Conservation (phyloP, 1,284 basidiomycete species). For the Ustilago esculenta region DNA sequence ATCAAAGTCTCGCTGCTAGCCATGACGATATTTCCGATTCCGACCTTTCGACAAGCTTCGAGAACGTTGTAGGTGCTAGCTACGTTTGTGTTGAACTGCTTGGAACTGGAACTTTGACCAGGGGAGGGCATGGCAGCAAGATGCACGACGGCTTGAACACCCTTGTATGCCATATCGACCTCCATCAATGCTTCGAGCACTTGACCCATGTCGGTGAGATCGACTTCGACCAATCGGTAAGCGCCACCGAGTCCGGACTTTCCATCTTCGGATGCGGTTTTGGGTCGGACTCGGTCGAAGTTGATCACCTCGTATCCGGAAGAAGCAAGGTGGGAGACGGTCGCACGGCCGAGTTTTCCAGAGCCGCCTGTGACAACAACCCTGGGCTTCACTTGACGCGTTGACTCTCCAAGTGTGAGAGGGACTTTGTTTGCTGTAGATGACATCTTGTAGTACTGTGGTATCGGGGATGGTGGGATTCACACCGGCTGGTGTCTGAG, state of each 20-base stretch:
- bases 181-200: slow-evolving; percentile 62
- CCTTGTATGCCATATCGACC: slow-evolving; percentile 66
- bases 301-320: slow-evolving; percentile 48
- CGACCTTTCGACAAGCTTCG: slow-evolving; percentile 66
- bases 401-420: slow-evolving; percentile 20
- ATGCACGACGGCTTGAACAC: slow-evolving; percentile 68
- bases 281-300: slow-evolving; percentile 57
- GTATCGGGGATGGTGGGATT: too few species aligned
- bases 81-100: slow-evolving; percentile 68
- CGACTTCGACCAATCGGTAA: slow-evolving; percentile 57
- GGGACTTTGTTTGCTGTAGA: too few species aligned
- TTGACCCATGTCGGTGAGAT: slow-evolving; percentile 66
- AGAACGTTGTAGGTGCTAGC: slow-evolving; percentile 68
- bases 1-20: slow-evolving; percentile 68
- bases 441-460: too few species aligned
- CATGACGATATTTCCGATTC: slow-evolving; percentile 66
- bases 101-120: slow-evolving; percentile 58
- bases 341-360: slow-evolving; percentile 66
- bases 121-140: slow-evolving; percentile 68
- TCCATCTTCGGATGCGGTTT: slow-evolving; percentile 58
- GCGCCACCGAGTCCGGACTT: slow-evolving; percentile 54
- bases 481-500: too few species aligned
- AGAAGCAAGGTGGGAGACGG: slow-evolving; percentile 63
- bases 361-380: slow-evolving; percentile 67
- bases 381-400: slow-evolving; percentile 25